Conservation (phyloP, 805 yeast species). For the Spathaspora gorwiae region DNA sequence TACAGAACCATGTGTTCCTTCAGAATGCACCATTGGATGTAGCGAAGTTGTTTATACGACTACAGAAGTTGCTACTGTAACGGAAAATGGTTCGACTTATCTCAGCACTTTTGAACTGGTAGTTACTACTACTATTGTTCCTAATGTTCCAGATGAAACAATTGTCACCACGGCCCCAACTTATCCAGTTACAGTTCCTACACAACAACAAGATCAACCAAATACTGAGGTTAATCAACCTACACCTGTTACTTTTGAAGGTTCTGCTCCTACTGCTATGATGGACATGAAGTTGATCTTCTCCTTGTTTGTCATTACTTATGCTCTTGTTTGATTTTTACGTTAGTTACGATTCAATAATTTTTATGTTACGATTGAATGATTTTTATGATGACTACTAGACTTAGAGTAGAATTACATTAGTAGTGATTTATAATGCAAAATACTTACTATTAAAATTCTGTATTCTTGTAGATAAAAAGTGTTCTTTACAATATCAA, state of each 20-base stretch:
- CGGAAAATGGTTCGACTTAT: background rate
- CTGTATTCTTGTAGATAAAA: too few species aligned
- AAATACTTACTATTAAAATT: too few species aligned
- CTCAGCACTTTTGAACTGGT: background rate
- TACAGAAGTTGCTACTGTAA: background rate
- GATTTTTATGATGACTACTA: too few species aligned
- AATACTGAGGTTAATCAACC: background rate
- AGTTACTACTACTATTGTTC: background rate
- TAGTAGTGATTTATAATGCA: too few species aligned
- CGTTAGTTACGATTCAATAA: too few species aligned
- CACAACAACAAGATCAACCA: background rate
- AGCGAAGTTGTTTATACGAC: background rate
- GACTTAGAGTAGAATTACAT: too few species aligned
- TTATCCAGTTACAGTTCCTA: background rate
- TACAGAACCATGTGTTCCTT: background rate
- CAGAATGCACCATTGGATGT: background rate
- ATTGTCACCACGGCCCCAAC: background rate
- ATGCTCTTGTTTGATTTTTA: too few species aligned
- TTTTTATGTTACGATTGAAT: too few species aligned
- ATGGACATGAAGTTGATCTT: background rate
- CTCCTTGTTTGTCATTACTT: background rate
- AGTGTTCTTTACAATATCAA: too few species aligned
- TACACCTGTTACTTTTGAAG: background rate
- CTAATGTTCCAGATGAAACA: background rate
- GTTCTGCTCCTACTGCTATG: background rate